Conservation (phyloP, 306 rosid species). For the Sphenostylis stenocarpa region DNA sequence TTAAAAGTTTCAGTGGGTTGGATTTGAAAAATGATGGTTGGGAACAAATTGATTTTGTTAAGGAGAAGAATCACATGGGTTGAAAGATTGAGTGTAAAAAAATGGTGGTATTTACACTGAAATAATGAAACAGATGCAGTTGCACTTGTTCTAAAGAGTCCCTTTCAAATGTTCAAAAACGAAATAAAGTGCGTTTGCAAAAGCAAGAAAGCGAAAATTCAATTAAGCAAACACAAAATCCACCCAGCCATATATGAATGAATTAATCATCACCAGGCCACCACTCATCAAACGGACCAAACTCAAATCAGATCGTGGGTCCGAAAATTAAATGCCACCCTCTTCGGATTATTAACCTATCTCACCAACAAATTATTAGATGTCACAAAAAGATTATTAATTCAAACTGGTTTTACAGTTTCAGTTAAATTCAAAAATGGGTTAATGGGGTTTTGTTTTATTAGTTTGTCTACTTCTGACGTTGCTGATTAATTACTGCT, state of each 20-base stretch:
- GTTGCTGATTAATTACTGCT: constrained; percentile 15
- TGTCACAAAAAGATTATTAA: too few relatives aligned
- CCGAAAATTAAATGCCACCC: constrained; percentile 45
- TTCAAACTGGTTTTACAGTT: too few relatives aligned
- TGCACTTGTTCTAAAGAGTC: constrained; percentile 41
- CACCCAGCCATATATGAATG: constrained; percentile 31
- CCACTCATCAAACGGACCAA: constrained; percentile 54
- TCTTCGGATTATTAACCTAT: constrained; percentile 21
- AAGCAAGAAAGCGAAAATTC: constrained; percentile 46
- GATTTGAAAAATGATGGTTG: background rate
- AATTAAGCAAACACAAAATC: constrained; percentile 32
- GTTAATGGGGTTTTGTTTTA: constrained; percentile 18
- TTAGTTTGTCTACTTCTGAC: constrained; percentile 8
- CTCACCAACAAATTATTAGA: background rate
- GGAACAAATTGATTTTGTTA: background rate
- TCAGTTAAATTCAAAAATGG: background rate
- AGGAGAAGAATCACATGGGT: constrained; percentile 44
- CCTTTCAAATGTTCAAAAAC: constrained; percentile 45
- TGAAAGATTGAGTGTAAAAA: constrained; percentile 24
- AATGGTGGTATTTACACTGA: constrained; percentile 34
- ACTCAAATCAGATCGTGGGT: constrained; percentile 63
- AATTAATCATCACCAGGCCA: constrained; percentile 50
- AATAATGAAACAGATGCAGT: constrained; percentile 43
- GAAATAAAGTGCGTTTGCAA: constrained; percentile 22
- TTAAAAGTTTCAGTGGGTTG: background rate